Base-by-base conservation (phyloP, 2,329 filamentous ascomycete species). In the Beauveria sp. region DNA sequence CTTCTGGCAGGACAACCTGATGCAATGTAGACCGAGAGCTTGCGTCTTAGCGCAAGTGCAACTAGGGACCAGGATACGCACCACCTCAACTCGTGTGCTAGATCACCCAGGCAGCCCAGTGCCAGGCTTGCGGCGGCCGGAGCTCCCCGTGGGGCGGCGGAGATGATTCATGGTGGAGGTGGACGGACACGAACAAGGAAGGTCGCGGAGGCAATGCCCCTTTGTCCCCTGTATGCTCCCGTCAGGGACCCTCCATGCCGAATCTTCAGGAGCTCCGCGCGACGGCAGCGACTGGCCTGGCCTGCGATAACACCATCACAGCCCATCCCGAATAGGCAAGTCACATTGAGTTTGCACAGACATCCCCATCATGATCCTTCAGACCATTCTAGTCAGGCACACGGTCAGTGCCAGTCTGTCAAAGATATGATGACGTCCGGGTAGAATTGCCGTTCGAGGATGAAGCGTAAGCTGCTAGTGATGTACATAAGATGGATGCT, bases 101-200 rank as follows among this genome's bases (percentile, higher is more conserved):
- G 30, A 42, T 38, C 14, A 42, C 24, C 20, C n/a, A 30, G 7
- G 30, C 30, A 34, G 30, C 30, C 30, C 30, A 34, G 10, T 34
- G 30, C 30, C 30, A 10, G 30, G 42, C 51, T 24, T 26, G 51
- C 16, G 38, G 34, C 51, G 16, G 45, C 46, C 26, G 55, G 45
- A 57, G 45, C 20, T 42, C 46, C 22, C 55, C 55, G 45, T 42
- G 55, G 55, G 55, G 55, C 55, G 10, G 45, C 34, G 55, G 55
- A 50, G 55, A 58, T 50, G 45, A 42, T 28, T 26, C 5, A 38
- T 38, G 30, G 30, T 50, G 2, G 18, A 8, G 20, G 28, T 20
- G 45, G 18, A 26, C 10, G 43, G 30, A 12, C 9, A 38, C 43
- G n/a, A 57, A 57, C 14, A n/a, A 5, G 55, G 55, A 49, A 58